Evolutionary conservation across 1,284 basidiomycete species (phyloP).

Genomic region (Kalmanozyma brasiliensis): DNA sequence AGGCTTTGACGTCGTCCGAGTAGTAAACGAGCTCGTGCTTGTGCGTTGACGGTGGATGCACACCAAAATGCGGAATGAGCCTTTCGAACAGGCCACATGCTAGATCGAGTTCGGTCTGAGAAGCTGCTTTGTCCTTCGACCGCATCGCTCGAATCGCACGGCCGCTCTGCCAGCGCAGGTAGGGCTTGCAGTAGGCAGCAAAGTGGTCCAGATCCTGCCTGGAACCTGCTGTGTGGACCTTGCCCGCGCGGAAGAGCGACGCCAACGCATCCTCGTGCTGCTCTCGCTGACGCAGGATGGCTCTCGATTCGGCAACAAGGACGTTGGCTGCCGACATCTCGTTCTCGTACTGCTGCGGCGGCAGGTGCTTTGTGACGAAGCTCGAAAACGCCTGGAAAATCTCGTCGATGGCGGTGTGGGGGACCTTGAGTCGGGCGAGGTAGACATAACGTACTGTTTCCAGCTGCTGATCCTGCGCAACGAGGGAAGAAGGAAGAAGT

Average conservation of each 20-base stretch:
- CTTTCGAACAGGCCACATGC: constrained; percentile 36
- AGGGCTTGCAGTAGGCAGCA: constrained; percentile 37
- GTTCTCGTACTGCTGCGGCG: constrained; percentile 55
- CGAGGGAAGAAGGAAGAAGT: constrained; percentile 11
- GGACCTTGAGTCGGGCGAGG: constrained; percentile 51
- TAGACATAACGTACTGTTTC: constrained; percentile 52
- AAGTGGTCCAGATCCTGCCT: constrained; percentile 22
- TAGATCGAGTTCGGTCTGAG: constrained; percentile 29
- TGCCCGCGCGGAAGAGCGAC: neutral
- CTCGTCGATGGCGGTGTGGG: constrained; percentile 45
- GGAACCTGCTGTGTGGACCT: constrained; percentile 10
- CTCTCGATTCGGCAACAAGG: constrained; percentile 33
- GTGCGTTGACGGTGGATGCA: constrained; percentile 32
- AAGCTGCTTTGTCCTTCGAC: constrained; percentile 40
- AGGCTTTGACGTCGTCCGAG: constrained; percentile 18
- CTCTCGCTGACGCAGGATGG: constrained; percentile 28
- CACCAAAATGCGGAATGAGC: constrained; percentile 31
- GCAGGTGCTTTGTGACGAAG: constrained; percentile 54
- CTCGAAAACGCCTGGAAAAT: constrained; percentile 57
- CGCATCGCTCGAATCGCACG: constrained; percentile 26
- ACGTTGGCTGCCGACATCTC: constrained; percentile 54
- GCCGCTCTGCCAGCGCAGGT: constrained; percentile 45
- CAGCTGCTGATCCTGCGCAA: constrained; percentile 25
- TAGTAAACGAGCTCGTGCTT: constrained; percentile 34
- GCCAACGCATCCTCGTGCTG: constrained; percentile 44